Base-by-base conservation (phyloP, 306 rosid species). In the Begonia loranthoides region DNA sequence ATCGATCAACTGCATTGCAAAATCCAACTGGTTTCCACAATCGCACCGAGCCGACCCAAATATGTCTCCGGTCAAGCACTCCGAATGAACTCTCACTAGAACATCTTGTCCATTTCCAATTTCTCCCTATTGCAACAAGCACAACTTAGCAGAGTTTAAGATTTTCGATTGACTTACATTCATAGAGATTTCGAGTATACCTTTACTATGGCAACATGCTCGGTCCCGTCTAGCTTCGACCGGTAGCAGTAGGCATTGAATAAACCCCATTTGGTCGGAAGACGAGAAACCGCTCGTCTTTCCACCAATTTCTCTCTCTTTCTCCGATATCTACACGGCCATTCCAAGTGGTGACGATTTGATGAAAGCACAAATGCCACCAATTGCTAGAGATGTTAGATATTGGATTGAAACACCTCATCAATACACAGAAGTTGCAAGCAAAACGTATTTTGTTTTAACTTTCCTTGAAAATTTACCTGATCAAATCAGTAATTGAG, bases 61-160 rank as follows among this genome's bases (percentile, higher is more conserved):
- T 52, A 88, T 81, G 55, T 88, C 96, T 12, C 96, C 96, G 0
- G 96, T 88, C 61, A 88, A 75, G 67, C 96, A 88, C 54, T 88
- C 95, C 12, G 96, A 88, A 64, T 88, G 96, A 0, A 84, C 96
- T 63, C 96, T 48, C 12, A 76, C 94, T 17, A 84, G 64, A 45
- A 88, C 93, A 64, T 79, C 82, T 75, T 79, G 60, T 14, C 94
- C 94, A 55, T 76, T 63, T 51, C 87, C 88, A 4, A 88, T 63
- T 41, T 76, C 56, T 65, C 96, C 96, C 95, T 88, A 44, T 15
- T 39, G 38, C 28, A 51, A 28, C 36, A 28, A 28, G 4, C 5
- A 28, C 36, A 28, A 7, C 9, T 5, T 3, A 28, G 36, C 36
- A 28, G 36, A 28, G 9, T 28, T 28, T 5, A 28, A 28, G 36